Base-by-base conservation (phyloP, 345 rosid genomes). In the Tarenaya hassleriana region DNA sequence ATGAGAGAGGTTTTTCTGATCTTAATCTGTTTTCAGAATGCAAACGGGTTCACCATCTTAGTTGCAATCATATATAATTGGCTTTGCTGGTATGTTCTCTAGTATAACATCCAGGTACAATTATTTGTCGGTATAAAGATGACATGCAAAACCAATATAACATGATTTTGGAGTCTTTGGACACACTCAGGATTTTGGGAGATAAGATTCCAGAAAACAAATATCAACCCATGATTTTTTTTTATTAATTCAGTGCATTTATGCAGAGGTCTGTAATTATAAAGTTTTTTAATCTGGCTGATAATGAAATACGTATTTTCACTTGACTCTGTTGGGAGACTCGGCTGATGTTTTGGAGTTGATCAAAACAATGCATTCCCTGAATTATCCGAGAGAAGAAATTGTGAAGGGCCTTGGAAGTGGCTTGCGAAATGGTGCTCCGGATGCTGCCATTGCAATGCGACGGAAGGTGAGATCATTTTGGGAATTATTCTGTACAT, bases 391-490 rank as follows among this genome's bases (percentile, higher is more conserved):
- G 49, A 87, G 98, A 73, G 85, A 75, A 49, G 44, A n/a, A 49
- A 72, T 87, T 29, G 63, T 69, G 8, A 84, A 79, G 62, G 96
- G 90, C 60, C 98, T 91, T 41, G 94, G 79, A 62, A 87, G 96
- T 56, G 96, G 96, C 62, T 71, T 83, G 33, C 75, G 98, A 58
- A 91, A 87, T 73, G 98, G 87, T 82, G 98, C 98, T 63, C 68
- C 95, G 62, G 98, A 87, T 76, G 64, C 84, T 66, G 95, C 98
- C 60, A 87, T 91, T 63, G 98, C 95, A 18, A 75, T 69, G 84
- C 96, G 96, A 42, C 98, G 87, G 67, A 91, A 91, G 94, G 98
- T 84, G 54, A 55, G 61, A 42, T 56, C 42, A 21, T n/a, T 57
- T 56, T 8, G 9, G n/a, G 48, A 18, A 15, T 16, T 43, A 32